Conservation (phyloP, 73 alveolate genomes). For the Paraurostyla sp. region DNA sequence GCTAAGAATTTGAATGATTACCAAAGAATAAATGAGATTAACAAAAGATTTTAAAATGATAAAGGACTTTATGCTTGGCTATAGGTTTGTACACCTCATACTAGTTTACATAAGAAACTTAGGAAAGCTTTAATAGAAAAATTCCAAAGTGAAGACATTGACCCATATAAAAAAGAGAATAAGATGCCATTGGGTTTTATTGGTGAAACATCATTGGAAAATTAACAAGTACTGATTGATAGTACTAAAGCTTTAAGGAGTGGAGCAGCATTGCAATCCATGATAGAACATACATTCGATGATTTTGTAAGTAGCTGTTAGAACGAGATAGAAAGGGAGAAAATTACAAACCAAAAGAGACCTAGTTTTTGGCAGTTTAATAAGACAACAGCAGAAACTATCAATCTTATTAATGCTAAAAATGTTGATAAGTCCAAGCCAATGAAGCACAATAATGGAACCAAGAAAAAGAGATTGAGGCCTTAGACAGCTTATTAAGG, state of each 20-base stretch:
- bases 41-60: slow-evolving; percentile 44
- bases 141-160: slow-evolving; percentile 40
- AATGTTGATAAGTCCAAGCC: slow-evolving; percentile 47
- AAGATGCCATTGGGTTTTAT: slow-evolving; percentile 54
- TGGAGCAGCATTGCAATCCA: slow-evolving; percentile 41
- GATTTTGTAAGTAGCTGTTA: slow-evolving; percentile 31
- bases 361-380: slow-evolving; percentile 43
- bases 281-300: slow-evolving; percentile 38
- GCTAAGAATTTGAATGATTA: slow-evolving; percentile 23
- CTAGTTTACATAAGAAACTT: slow-evolving; percentile 40
- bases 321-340: slow-evolving; percentile 26
- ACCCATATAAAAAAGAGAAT: slow-evolving; percentile 42
- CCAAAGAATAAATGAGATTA: background rate
- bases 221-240: slow-evolving; percentile 16
- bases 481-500: slow-evolving; percentile 11
- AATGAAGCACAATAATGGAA: background rate
- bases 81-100: slow-evolving; percentile 50
- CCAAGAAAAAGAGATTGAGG: slow-evolving; percentile 16
- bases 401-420: slow-evolving; percentile 47
- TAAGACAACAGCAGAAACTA: slow-evolving; percentile 51
- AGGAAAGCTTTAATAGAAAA: slow-evolving; percentile 43
- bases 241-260: slow-evolving; percentile 38
- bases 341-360: background rate
- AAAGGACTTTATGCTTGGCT: slow-evolving; percentile 58
- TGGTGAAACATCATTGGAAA: slow-evolving; percentile 22